These are phyloP conservation scores for Biscogniauxia mediterranea DNA, from an alignment of 2,329 filamentous ascomycete genomes.

Conservation along the genomic window DNA sequence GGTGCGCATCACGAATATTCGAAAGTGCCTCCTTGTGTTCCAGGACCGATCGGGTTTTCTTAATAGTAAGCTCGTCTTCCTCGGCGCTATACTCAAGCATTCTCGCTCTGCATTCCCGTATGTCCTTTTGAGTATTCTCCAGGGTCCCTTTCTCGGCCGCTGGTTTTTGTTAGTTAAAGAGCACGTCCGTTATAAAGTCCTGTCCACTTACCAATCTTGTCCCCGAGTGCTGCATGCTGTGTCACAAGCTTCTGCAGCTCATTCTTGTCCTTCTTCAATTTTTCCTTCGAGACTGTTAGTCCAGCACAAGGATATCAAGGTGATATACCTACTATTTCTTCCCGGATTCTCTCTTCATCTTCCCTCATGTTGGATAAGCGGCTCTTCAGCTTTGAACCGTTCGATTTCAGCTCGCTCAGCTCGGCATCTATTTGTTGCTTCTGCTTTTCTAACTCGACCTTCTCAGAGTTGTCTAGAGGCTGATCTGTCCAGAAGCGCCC, in stretches of 20 bases:
- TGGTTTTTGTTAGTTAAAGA: conserved; percentile 22
- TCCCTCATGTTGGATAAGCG: conserved; percentile 39
- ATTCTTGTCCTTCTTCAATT: conserved; percentile 61
- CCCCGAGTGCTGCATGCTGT: conserved; percentile 65
- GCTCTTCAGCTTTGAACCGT: conserved; percentile 35
- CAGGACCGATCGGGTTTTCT: conserved; percentile 55
- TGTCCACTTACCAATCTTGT: conserved; percentile 61
- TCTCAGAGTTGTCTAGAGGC: conserved; percentile 67
- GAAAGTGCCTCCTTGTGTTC: conserved; percentile 58
- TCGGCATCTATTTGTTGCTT: conserved; percentile 44
- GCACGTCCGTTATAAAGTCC: not conserved
- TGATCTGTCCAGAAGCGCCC: conserved; percentile 76
- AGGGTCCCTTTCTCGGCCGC: conserved; percentile 37
- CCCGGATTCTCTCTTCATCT: conserved; percentile 42
- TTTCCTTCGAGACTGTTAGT: conserved; percentile 36
- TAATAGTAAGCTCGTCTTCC: conserved; percentile 53
- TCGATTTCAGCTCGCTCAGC: conserved; percentile 32
- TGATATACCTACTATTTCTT: conserved; percentile 42
- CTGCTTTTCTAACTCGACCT: conserved; percentile 56
- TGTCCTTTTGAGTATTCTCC: conserved; percentile 31
- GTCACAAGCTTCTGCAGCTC: conserved; percentile 64
- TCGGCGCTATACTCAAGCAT: conserved; percentile 52
- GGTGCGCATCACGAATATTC: conserved; percentile 59
- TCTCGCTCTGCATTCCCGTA: conserved; percentile 37
- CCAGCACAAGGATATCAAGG: not conserved